phyloP scores from a whole-genome alignment of 768 basidiomycete species.

The Suillus paluster region DNA sequence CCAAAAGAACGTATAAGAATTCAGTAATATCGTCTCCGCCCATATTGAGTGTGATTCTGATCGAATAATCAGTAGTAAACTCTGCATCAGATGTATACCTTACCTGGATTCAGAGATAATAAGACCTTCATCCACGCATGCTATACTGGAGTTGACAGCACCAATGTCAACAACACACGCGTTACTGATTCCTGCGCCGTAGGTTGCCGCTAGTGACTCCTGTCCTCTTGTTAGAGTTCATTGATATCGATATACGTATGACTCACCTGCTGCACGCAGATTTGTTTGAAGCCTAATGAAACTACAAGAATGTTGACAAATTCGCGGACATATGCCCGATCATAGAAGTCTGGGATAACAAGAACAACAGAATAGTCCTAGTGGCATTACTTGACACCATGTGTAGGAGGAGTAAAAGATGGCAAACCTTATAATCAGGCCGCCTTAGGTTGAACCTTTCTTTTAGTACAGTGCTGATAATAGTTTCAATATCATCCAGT shows the following conservation, averaged over 20 bases:
- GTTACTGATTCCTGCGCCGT: slow-evolving; percentile 92
- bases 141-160: slow-evolving; percentile 78
- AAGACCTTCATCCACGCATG: slow-evolving; percentile 94
- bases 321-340: slow-evolving; percentile 81
- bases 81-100: slow-evolving; percentile 16
- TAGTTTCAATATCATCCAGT: slow-evolving; percentile 77
- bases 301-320: slow-evolving; percentile 73
- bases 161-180: slow-evolving; percentile 98
- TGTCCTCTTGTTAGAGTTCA: slow-evolving; percentile 31
- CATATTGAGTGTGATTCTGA: slow-evolving; percentile 79
- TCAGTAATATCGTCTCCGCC: slow-evolving; percentile 97
- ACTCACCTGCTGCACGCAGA: slow-evolving; percentile 86
- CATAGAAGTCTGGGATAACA: slow-evolving; percentile 91
- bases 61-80: slow-evolving; percentile 11
- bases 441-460: slow-evolving; percentile 59
- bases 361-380: slow-evolving; percentile 89
- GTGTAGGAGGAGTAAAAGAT: neutral
- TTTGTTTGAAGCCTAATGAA: slow-evolving; percentile 89
- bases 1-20: slow-evolving; percentile 79
- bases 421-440: slow-evolving; percentile 62
- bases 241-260: neutral
- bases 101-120: slow-evolving; percentile 88
- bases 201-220: slow-evolving; percentile 93
- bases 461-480: slow-evolving; percentile 64
- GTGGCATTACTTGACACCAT: neutral